Base-by-base conservation (phyloP, 2,329 filamentous ascomycete species). In the Penicillium decumbens region DNA sequence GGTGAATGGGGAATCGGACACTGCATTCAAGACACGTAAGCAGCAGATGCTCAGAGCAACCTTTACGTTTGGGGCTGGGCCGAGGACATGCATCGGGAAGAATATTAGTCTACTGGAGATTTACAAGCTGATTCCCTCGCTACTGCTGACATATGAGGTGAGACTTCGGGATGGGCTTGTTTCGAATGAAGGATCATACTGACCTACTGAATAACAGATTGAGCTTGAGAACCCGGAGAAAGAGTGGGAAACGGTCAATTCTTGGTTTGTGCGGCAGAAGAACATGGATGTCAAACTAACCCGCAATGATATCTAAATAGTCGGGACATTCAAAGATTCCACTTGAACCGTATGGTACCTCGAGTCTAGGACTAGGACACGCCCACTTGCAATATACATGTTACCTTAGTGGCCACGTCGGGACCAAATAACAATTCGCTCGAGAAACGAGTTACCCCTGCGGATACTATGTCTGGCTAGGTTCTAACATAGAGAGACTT, bases 121-220 rank as follows among this genome's bases (percentile, higher is more conserved):
- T 57, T 80, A 81, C 65, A 84, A 83, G 70, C 72, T 81, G 25
- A 64, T 80, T n/a, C 77, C 78, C 6, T 73, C 78, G 37, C 65
- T 82, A 12, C 66, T 60, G 80, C 38, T 57, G 27, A 50, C 32
- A 9, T 59, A 52, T 38, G 43, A 59, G 39, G 57, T 61, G 35
- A 46, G 55, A 18, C 15, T 18, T 18, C 15, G 15, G 15, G 15
- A 41, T 33, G 23, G 30, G 7, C 3, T 23, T 37, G 3, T 1
- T 20, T 37, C 9, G 5, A n/a, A 10, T 10, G 9, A 28, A 33
- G 13, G 13, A 28, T 56, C 5, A 15, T 24, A 8, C 38, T 40
- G 38, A 40, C 23, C 7, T 12, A 8, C 7, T 15, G 12, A 40
- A 8, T 47, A 8, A 13, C 18, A 61, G 61, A 51, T 61, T 27